These are phyloP conservation scores for Escovopsis sp. DNA, from an alignment of 2,329 filamentous ascomycete genomes.

Conservation along the genomic window DNA sequence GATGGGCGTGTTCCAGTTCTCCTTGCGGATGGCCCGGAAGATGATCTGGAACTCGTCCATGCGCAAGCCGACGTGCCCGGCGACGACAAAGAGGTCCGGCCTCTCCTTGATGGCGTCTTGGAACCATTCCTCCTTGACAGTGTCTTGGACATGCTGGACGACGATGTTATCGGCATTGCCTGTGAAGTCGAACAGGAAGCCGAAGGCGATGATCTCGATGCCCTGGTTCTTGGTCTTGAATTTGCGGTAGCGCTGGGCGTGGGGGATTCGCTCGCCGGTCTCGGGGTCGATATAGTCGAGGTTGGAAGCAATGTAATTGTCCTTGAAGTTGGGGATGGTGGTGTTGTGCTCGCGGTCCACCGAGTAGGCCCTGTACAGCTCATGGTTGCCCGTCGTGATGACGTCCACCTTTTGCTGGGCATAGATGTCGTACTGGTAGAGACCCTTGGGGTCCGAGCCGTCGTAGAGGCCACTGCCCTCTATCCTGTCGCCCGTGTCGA, in stretches of 20 bases:
- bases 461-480: conserved; percentile 95
- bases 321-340: conserved; percentile 71
- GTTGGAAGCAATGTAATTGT: conserved; percentile 79
- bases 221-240: conserved; percentile 86
- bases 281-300: conserved; percentile 70
- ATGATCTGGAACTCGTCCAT: conserved; percentile 68
- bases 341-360: conserved; percentile 63
- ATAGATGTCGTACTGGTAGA: conserved; percentile 79
- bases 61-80: conserved; percentile 70
- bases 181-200: conserved; percentile 89
- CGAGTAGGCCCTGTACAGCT: conserved; percentile 72
- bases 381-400: conserved; percentile 83
- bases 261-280: conserved; percentile 55
- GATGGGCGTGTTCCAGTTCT: conserved; percentile 70
- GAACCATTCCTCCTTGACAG: conserved; percentile 79
- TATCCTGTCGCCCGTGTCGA: conserved; percentile 87
- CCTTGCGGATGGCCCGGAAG: conserved; percentile 61
- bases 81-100: conserved; percentile 73
- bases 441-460: conserved; percentile 71
- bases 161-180: conserved; percentile 83
- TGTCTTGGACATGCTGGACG: conserved; percentile 65
- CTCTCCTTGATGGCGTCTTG: conserved; percentile 71
- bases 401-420: conserved; percentile 71
- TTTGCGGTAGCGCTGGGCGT: conserved; percentile 72
- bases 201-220: conserved; percentile 73